Conservation (phyloP, 192 early-diverging fungal genomes). For the Coemansia sp. region DNA sequence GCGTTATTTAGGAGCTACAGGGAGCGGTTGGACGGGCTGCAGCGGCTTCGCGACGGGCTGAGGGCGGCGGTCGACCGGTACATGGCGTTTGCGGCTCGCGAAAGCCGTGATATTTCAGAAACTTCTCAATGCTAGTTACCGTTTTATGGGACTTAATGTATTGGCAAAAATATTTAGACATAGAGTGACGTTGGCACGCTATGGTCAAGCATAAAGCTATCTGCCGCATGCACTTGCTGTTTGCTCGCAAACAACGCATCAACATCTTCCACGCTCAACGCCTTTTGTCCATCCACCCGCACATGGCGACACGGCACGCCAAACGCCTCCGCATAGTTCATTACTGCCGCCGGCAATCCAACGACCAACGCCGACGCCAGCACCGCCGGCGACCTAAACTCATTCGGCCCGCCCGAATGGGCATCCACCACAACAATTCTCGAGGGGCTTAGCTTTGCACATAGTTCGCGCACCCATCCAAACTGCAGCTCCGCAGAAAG, state of each 20-base stretch:
- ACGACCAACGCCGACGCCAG: conserved; percentile 33
- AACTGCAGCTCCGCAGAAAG: conserved; percentile 38
- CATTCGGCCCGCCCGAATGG: not conserved
- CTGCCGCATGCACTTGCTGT: not conserved
- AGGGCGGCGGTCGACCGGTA: conserved; percentile 26
- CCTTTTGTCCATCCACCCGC: not conserved
- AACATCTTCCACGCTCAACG: conserved; percentile 5
- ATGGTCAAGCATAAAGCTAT: conserved; percentile 3
- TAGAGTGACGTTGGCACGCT: conserved; percentile 32
- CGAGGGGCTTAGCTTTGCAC: conserved; percentile 8
- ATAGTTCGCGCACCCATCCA: conserved; percentile 36
- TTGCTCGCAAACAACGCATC: conserved; percentile 29
- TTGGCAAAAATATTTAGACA: conserved; percentile 12
- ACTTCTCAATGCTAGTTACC: not conserved
- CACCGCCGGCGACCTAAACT: conserved; percentile 42
- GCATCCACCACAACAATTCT: conserved; percentile 29
- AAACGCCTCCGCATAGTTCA: conserved; percentile 37
- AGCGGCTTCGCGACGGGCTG: conserved; percentile 27
- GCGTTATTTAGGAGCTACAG: conserved; percentile 36
- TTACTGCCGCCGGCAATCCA: conserved; percentile 36
- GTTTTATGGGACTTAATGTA: too few relatives aligned
- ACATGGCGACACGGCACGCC: conserved; percentile 33
- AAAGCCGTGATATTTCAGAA: conserved; percentile 32
- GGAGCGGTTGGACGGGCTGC: conserved; percentile 28
- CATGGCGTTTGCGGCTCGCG: conserved; percentile 43